phyloP scores from a whole-genome alignment of 1,284 basidiomycete genomes.

The Cutaneotrichosporon dermatis region DNA sequence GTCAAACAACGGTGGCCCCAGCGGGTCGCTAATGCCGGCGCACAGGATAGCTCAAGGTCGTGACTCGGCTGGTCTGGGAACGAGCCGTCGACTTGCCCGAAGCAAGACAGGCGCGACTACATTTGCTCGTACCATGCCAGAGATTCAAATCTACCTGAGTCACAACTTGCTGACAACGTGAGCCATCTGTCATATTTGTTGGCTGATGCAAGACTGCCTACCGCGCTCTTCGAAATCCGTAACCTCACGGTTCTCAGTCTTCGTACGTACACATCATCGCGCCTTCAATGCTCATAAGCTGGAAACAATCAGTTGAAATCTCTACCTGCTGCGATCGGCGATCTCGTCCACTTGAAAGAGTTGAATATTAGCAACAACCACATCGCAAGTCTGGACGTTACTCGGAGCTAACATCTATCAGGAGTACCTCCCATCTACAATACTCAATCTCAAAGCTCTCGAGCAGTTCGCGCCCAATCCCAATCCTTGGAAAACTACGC shows the following conservation, averaged over 20 bases:
- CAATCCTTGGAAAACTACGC: conserved; percentile 22
- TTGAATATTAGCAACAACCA: conserved; percentile 46
- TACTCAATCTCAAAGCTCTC: conserved; percentile 33
- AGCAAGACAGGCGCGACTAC: conserved; percentile 30
- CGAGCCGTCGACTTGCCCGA: not conserved
- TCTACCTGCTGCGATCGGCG: conserved; percentile 46
- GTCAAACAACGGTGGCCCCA: not conserved
- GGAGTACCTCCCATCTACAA: conserved; percentile 43
- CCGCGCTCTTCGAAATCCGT: conserved; percentile 43
- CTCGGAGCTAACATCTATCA: conserved; percentile 8
- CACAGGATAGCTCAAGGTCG: not conserved
- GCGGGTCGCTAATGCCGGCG: not conserved
- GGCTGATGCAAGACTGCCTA: conserved; percentile 34
- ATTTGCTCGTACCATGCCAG: conserved; percentile 8
- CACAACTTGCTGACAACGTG: conserved; percentile 37
- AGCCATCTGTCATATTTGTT: conserved; percentile 4
- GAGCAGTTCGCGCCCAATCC: conserved; percentile 26
- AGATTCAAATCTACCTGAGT: conserved; percentile 24
- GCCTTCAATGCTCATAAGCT: conserved; percentile 10
- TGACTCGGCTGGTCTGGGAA: too few species aligned
- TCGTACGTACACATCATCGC: conserved; percentile 20
- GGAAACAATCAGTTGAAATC: conserved; percentile 37
- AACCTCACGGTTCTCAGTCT: conserved; percentile 42
- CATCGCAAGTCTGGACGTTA: conserved; percentile 21
- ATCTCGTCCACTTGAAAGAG: conserved; percentile 38